These are phyloP conservation scores for Chlamydomonas reinhardtii DNA, from an alignment of 163 green algal species.

Conservation along the genomic window DNA sequence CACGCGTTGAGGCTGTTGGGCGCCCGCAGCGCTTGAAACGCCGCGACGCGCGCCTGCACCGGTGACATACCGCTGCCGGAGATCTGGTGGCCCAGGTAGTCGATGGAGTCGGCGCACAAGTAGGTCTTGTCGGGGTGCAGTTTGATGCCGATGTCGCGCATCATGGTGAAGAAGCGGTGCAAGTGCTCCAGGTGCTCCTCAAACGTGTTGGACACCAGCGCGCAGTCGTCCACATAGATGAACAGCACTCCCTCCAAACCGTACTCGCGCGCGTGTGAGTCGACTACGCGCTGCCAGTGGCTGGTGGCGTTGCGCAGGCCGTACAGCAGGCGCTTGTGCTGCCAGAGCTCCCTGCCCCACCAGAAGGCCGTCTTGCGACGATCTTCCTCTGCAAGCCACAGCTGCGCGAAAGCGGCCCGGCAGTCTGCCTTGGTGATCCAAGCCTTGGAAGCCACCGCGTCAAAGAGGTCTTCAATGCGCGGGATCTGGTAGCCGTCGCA, in stretches of 20 bases:
- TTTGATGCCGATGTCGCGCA: background rate
- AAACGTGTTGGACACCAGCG: no score
- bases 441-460: no score
- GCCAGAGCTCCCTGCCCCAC: background rate
- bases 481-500: no score
- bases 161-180: background rate
- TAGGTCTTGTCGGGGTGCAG: slow-evolving; percentile 8
- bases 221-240: no score
- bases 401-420: no score
- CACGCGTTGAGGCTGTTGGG: background rate
- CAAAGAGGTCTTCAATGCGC: background rate
- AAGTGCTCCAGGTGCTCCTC: background rate
- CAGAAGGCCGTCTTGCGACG: slow-evolving; percentile 25
- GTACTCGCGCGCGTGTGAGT: no score
- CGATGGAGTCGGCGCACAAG: background rate
- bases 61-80: background rate
- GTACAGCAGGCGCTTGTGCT: background rate
- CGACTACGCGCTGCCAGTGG: no score
- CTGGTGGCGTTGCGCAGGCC: no score
- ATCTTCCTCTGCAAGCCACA: background rate
- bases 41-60: background rate
- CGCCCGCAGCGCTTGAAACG: background rate
- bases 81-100: background rate
- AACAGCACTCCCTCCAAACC: no score
- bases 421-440: no score